Evolutionary conservation across 441 rosid species (phyloP).

Genomic region (Daphne laureola): DNA sequence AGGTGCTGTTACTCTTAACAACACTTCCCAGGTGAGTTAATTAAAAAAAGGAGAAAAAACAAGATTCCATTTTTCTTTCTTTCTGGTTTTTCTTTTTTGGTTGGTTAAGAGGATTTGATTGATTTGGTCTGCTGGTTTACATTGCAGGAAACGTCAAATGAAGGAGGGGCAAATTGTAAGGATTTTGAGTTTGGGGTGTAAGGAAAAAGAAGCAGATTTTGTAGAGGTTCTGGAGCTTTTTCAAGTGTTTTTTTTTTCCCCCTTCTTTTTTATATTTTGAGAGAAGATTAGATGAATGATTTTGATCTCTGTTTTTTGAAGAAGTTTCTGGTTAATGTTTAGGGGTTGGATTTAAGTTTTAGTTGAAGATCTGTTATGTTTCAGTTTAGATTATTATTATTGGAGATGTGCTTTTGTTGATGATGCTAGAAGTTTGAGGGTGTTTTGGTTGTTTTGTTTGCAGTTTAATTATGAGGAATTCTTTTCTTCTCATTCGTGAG

Average conservation of each 20-base stretch:
- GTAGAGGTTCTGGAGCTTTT: not conserved
- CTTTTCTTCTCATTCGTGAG: not conserved
- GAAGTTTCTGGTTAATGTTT: conserved; percentile 11
- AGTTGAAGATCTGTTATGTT: not conserved
- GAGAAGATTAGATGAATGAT: conserved; percentile 4
- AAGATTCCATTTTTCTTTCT: not conserved
- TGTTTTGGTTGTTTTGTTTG: conserved; percentile 33
- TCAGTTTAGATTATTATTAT: not conserved
- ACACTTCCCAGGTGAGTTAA: conserved; percentile 47
- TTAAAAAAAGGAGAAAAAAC: not conserved
- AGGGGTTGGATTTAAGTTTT: conserved; percentile 10
- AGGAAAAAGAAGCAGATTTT: not conserved
- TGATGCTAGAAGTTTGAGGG: conserved; percentile 17
- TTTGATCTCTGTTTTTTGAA: conserved; percentile 17
- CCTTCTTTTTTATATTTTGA: not conserved
- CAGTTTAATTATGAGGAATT: conserved; percentile 27
- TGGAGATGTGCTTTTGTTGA: too few relatives aligned
- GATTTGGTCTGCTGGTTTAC: conserved; percentile 8
- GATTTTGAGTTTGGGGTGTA: conserved; percentile 41
- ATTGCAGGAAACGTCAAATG: conserved; percentile 47
- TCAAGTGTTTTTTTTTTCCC: not conserved
- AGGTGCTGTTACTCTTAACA: conserved; percentile 32
- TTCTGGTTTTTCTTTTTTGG: not conserved
- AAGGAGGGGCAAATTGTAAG: conserved; percentile 50
- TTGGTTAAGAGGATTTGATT: not conserved